Base-by-base conservation (phyloP, 257 asterid genomes). In the Leonotis leonurus region DNA sequence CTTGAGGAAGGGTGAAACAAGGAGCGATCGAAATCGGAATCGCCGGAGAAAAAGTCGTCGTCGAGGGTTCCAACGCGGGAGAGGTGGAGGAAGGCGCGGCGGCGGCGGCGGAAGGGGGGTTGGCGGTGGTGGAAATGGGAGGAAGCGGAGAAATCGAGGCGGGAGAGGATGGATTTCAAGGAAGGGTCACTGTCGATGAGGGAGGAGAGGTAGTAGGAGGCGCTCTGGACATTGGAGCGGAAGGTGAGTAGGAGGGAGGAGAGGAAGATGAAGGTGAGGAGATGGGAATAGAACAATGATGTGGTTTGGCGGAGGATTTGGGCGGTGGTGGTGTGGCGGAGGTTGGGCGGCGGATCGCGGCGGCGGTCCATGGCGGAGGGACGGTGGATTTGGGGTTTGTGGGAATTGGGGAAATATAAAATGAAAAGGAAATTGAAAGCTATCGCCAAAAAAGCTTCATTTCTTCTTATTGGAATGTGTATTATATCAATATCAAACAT, bases 11-110 rank as follows among this genome's bases (percentile, higher is more conserved):
- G 87, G 32, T 80, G 77, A 46, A 87, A 87, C 4, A 87, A 65
- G 3, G 95, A 84, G 62, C 92, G 89, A 27, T 87, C 98, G 16
- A 82, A 77, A 71, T 90, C 94, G 0, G 90, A 77, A 65, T 90
- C 96, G 1, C 94, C 94, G 30, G 95, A 88, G 78, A 90, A 88
- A 79, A 90, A 90, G 56, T 88, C 98, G 35, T 90, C 96, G 46
- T 90, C 94, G 1, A 87, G 88, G 52, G 90, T 82, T 13, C 94
- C 95, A 13, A 87, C 87, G 45, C 82, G 94, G n/a, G 96, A 81
- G 65, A 90, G 87, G 61, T 90, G 98, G 16, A 90, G 89, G 45
- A 88, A 90, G 21, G 96, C 81, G 50, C 96, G 88, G 51, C 94
- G 94, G 29, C 94, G 94, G 29, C 81, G 90, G 40, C 83, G 95